These are phyloP conservation scores for Picea mariana DNA, from an alignment of 83 land plant genomes.

Conservation along the genomic window DNA sequence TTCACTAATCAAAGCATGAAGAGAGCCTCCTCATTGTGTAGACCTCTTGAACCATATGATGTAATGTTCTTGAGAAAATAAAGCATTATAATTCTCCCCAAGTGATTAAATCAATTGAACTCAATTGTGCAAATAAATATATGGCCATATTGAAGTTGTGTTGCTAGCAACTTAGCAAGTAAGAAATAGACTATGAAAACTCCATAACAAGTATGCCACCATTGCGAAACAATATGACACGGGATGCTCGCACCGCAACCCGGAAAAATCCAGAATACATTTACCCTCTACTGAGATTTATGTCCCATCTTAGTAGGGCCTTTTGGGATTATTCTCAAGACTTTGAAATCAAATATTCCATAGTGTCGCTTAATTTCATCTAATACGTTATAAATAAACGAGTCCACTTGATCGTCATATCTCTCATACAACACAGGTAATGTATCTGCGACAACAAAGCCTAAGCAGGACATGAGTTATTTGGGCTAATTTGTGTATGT, in stretches of 20 bases:
- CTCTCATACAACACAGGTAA: constrained; percentile 75
- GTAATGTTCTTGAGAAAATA: neutral
- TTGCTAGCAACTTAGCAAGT: neutral
- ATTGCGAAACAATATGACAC: too few species aligned
- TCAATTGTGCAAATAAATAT: neutral
- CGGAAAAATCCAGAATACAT: too few species aligned
- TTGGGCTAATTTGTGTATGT: too few species aligned
- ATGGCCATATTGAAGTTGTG: neutral
- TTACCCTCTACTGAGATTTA: constrained; percentile 26
- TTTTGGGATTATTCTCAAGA: constrained; percentile 57
- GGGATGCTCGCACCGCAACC: neutral
- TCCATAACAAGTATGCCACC: neutral
- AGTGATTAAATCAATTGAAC: neutral
- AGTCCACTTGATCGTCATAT: constrained; percentile 64
- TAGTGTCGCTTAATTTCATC: constrained; percentile 49
- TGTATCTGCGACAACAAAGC: constrained; percentile 70
- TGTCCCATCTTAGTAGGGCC: constrained; percentile 39
- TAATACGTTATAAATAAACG: constrained; percentile 28
- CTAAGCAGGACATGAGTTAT: constrained; percentile 22
- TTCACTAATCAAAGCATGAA: too few species aligned
- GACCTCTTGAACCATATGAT: too few species aligned
- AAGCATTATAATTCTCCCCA: neutral
- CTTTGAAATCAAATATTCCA: constrained; percentile 43
- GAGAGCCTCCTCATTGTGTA: too few species aligned
- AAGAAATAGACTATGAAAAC: neutral